Evolutionary conservation across 495 filamentous ascomycete species (phyloP), one percentile per base, ranked within the genome.

Genomic region (Aspergillus homomorphus): DNA sequence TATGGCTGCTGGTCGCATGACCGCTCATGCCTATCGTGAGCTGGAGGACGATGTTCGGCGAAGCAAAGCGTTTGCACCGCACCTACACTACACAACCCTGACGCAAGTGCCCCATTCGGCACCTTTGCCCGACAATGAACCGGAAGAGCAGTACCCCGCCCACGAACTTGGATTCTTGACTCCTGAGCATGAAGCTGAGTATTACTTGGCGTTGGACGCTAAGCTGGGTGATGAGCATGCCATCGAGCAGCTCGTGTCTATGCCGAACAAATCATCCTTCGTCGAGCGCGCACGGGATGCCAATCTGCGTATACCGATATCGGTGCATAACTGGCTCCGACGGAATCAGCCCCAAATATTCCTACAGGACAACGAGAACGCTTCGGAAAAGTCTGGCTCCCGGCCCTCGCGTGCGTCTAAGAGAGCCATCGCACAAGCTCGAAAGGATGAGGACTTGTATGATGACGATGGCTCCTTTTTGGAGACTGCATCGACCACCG

Each of bases 271-370:
- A 38, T 66, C 72, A 38, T 70, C 74, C 16, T 64, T 75, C 45
- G 67, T 74, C 14, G 81, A 84, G 45, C 75, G 80, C 6, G 81
- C 81, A 57, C 69, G 74, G 16, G 88, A 92, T 53, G 79, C 84
- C 42, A 78, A 82, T 18, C 72, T 91, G 4, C 83, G 84, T 26
- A 97, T 96, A 64, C 90, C 89, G 0, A 86, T 89, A 41, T 91
- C 87, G 23, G 90, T 95, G 1, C 90, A 92, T 75, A 94, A 93
- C 70, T 97, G 92, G 92, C 76, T 97, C 21, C 83, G 89, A 33
- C 84, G 85, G 57, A 84, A 95, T 66, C 88, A 91, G 56, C 91
- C 91, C 0, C 84, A 91, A 57, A 87, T 88, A 20, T 94, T 92
- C 73, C 74, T 95, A 0, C 89, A 93, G 67, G 90, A 92, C 63